A percentile compares a stretch with the other conserved stretches of the same genome.
These are phyloP conservation scores for Yarrowia phangngaensis DNA, from an alignment of 805 yeast genomes.

Conservation along the genomic window DNA sequence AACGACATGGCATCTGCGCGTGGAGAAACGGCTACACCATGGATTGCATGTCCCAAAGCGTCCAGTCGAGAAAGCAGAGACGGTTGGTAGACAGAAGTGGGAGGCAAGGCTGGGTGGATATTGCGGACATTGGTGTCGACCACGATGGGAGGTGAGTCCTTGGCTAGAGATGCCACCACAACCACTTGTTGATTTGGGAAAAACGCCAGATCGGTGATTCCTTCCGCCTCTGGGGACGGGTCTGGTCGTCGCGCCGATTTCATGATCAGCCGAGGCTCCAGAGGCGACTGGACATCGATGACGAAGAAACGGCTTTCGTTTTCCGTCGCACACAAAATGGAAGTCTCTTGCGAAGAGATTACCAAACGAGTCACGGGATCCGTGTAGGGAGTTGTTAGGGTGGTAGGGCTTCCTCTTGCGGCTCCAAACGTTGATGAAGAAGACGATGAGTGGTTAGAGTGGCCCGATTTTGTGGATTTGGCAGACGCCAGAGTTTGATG, in stretches of 20 bases:
- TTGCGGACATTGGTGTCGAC: slow-evolving; percentile 54
- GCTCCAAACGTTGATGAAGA: slow-evolving; percentile 31
- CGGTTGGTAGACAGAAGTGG: slow-evolving; percentile 50
- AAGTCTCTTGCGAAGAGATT: slow-evolving; percentile 68
- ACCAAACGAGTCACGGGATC: slow-evolving; percentile 76
- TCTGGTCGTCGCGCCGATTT: slow-evolving; percentile 53
- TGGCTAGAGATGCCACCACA: slow-evolving; percentile 53
- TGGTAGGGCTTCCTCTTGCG: slow-evolving; percentile 47
- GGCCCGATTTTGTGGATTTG: background rate
- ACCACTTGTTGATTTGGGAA: slow-evolving; percentile 56
- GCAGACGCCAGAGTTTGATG: no score
- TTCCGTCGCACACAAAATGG: slow-evolving; percentile 69
- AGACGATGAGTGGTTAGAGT: background rate
- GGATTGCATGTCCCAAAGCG: slow-evolving; percentile 78
- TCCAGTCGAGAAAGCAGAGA: slow-evolving; percentile 59
- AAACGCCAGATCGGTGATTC: slow-evolving; percentile 76
- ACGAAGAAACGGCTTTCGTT: slow-evolving; percentile 76
- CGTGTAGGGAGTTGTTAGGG: slow-evolving; percentile 76
- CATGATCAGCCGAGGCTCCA: slow-evolving; percentile 64
- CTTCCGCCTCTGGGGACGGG: slow-evolving; percentile 69
- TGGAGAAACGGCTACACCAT: slow-evolving; percentile 71
- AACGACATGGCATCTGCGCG: slow-evolving; percentile 83
- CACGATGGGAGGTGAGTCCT: slow-evolving; percentile 62
- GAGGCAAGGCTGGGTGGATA: slow-evolving; percentile 29
- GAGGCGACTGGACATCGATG: slow-evolving; percentile 60